Percentiles rank a stretch among this genome's conserved stretches.
Evolutionary conservation across 2,329 filamentous ascomycete species (phyloP).

Genomic region (Bipolaris oryzae): DNA sequence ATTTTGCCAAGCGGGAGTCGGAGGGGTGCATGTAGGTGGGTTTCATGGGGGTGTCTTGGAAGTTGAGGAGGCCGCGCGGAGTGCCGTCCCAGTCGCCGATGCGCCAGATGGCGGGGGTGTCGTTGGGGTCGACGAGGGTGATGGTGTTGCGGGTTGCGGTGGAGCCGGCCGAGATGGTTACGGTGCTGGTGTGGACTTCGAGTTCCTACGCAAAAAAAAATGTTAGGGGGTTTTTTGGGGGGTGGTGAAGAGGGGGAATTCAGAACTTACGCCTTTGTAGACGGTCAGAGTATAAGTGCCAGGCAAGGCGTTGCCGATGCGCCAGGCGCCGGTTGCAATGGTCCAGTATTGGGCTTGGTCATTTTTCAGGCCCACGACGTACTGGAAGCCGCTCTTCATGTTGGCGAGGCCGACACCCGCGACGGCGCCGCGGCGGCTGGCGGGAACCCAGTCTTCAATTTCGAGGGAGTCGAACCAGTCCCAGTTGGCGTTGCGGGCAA

Average conservation of each 20-base stretch:
- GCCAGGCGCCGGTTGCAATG: conserved; percentile 54
- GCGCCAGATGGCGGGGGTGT: conserved; percentile 60
- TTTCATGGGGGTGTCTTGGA: conserved; percentile 49
- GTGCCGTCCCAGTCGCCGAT: conserved; percentile 69
- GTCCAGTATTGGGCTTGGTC: conserved; percentile 49
- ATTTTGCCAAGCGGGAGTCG: conserved; percentile 39
- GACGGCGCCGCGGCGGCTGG: conserved; percentile 25
- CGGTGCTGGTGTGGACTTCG: conserved; percentile 43
- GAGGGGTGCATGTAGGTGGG: conserved; percentile 53
- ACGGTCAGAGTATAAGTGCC: conserved; percentile 69
- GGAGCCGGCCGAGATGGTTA: conserved; percentile 54
- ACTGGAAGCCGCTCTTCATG: conserved; percentile 49
- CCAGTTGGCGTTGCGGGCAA: conserved; percentile 32
- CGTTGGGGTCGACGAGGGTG: conserved; percentile 54
- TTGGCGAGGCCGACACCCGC: conserved; percentile 42
- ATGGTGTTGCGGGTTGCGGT: conserved; percentile 58
- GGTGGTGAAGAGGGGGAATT: not conserved
- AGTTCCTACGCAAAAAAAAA: conserved; percentile 18
- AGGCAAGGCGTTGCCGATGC: conserved; percentile 66
- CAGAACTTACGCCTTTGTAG: conserved; percentile 54
- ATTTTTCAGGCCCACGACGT: conserved; percentile 49
- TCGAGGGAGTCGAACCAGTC: conserved; percentile 30
- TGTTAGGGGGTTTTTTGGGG: not conserved
- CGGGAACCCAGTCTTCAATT: conserved; percentile 31
- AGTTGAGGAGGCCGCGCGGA: conserved; percentile 63